phyloP scores from a whole-genome alignment of 2,329 filamentous ascomycete genomes.

The Corynespora cassiicola region DNA sequence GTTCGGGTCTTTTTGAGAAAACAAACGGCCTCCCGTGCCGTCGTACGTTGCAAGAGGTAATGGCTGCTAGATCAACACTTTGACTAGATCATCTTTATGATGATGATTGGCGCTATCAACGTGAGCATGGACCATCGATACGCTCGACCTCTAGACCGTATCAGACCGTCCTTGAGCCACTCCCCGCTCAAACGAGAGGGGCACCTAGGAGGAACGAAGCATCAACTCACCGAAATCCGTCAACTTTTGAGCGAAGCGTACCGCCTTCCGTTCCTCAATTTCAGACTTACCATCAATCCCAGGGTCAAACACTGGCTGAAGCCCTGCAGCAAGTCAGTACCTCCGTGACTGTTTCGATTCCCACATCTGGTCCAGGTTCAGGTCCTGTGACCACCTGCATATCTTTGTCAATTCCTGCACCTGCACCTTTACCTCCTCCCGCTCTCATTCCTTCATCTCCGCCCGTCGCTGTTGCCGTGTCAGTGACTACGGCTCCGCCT shows the following conservation, averaged over 20 bases:
- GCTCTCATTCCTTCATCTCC: constrained; percentile 9
- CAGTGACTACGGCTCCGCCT: constrained; percentile 7
- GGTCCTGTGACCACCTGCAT: constrained; percentile 12
- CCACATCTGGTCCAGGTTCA: constrained; percentile 10
- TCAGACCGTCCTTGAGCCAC: constrained; percentile 8
- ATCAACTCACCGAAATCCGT: too few species aligned
- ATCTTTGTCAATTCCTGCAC: constrained; percentile 14
- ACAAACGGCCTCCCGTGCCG: constrained; percentile 11
- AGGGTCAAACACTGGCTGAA: constrained; percentile 12
- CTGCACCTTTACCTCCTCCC: constrained; percentile 11
- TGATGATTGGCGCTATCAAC: constrained; percentile 14
- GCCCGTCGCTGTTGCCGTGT: constrained; percentile 13
- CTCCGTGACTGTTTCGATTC: constrained; percentile 12
- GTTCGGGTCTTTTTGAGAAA: constrained; percentile 13
- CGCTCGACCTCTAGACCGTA: constrained; percentile 3
- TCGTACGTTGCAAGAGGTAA: constrained; percentile 2
- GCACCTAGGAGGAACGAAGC: too few species aligned
- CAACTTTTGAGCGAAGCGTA: too few species aligned
- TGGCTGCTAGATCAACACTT: constrained; percentile 3
- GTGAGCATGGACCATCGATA: constrained; percentile 4
- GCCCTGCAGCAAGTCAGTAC: constrained; percentile 10
- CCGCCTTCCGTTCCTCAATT: constrained; percentile 9
- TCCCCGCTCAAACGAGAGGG: too few species aligned
- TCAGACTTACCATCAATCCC: constrained; percentile 5
- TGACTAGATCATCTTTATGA: constrained; percentile 6